Conservation (phyloP, 108 stramenopile species). For the Mediolabrus comicus region DNA sequence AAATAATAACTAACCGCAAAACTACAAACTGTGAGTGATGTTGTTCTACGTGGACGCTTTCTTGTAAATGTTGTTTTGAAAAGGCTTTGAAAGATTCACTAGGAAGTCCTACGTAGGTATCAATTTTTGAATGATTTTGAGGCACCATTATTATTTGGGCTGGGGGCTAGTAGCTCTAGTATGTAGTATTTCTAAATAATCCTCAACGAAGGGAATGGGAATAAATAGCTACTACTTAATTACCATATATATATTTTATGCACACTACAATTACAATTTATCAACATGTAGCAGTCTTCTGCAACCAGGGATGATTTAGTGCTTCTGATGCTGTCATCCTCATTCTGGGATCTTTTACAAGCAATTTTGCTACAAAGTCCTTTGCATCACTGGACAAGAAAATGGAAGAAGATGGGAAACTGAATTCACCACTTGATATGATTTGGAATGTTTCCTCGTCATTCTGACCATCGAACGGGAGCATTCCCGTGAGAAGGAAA, state of each 20-base stretch:
- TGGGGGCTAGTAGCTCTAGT: no score
- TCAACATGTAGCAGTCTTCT: slow-evolving; percentile 24
- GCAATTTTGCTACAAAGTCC: slow-evolving; percentile 84
- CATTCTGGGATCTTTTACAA: slow-evolving; percentile 82
- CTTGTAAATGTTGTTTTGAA: not conserved
- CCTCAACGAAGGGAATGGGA: no score
- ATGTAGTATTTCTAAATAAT: no score
- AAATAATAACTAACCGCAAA: no score
- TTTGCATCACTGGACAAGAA: slow-evolving; percentile 82
- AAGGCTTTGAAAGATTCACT: not conserved
- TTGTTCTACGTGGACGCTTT: not conserved
- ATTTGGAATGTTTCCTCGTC: slow-evolving; percentile 40
- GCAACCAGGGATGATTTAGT: slow-evolving; percentile 84
- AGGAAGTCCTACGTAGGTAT: not conserved
- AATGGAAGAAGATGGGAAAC: slow-evolving; percentile 32
- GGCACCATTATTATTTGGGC: not conserved
- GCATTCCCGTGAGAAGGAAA: slow-evolving; percentile 41
- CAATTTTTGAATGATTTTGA: not conserved
- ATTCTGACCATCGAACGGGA: slow-evolving; percentile 33
- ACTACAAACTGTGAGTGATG: no score
- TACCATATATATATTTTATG: no score
- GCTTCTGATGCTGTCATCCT: slow-evolving; percentile 88
- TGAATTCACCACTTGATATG: slow-evolving; percentile 22
- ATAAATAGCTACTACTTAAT: no score
- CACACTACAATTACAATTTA: no score